Base-by-base conservation (phyloP, 805 yeast genomes). In the Suhomyces sp. region DNA sequence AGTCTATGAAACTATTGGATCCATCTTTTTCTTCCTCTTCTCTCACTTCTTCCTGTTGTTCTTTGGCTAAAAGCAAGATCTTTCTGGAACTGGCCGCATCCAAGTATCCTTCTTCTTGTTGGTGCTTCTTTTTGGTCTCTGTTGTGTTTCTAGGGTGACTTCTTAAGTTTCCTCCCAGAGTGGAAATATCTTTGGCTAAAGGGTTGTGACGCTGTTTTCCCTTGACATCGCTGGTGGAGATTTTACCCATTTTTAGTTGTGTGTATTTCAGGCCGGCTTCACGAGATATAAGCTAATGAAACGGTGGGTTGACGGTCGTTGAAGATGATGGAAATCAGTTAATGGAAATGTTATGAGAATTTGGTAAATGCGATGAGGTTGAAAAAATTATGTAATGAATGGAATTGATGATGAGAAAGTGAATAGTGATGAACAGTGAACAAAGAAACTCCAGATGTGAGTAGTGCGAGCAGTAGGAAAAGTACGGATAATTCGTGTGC, bases 1-100 rank as follows among this genome's bases (percentile, higher is more conserved):
- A 33, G 26, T 55, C 55, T 12, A 51, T 45, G 38, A 58, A 44
- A 28, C 55, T 21, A 43, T 33, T 23, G 9, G 25, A n/a, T 8
- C 15, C 39, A 35, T 21, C 49, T 25, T 65, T 65, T 42, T 79
- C 83, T 53, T 86, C 95, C 31, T 70, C 79, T 5, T 50, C 55
- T 35, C 79, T 90, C 14, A 90, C 58, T 55, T 93, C 99, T 28
- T 85, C 88, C 61, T 88, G 96, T 65, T 93, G 99, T 51, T 84
- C 91, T 49, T 76, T 81, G 13, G 98, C 99, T 43, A 93, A 70
- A 56, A 84, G 86, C 47, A 93, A 69, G 59, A 93, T 90, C 63
- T 79, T 87, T 60, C 95, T 73, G 1, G 97, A 86, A 19, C 87
- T 67, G 13, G 78, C 70, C 13, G 97, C 84, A 65, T 91, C 96